Evolutionary conservation across 164 flowering plant species (phyloP).

Genomic region (Houttuynia cordata): DNA sequence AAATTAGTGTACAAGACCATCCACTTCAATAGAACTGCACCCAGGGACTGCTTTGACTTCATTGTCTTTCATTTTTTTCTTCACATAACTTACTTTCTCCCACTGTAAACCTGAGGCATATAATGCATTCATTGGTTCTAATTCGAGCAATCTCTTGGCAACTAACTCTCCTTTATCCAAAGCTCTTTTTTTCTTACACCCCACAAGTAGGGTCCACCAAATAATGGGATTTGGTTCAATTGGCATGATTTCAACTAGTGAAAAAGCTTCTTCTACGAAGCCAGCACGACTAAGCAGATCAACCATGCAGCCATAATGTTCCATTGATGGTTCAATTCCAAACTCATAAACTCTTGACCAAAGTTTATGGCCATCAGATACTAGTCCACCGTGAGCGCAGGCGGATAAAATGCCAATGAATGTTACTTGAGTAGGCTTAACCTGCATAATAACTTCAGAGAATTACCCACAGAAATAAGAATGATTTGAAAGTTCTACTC

Average conservation of each 20-base stretch:
- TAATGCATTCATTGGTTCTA: constrained; percentile 31
- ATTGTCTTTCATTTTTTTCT: constrained; percentile 31
- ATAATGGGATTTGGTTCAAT: constrained; percentile 22
- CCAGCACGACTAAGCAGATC: constrained; percentile 36
- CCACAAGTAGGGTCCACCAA: constrained; percentile 35
- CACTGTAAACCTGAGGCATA: constrained; percentile 25
- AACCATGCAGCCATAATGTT: constrained; percentile 45
- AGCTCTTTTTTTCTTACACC: constrained; percentile 20
- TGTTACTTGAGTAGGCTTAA: constrained; percentile 28
- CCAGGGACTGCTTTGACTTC: constrained; percentile 31
- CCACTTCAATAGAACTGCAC: constrained; percentile 33
- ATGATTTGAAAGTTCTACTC: background rate
- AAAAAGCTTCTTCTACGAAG: constrained; percentile 22
- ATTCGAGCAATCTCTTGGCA: constrained; percentile 24
- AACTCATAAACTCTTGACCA: constrained; percentile 26
- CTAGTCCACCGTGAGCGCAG: constrained; percentile 34
- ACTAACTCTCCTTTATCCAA: constrained; percentile 19
- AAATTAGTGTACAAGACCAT: constrained; percentile 34
- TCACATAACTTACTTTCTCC: constrained; percentile 28
- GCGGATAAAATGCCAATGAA: constrained; percentile 38
- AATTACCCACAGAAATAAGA: background rate
- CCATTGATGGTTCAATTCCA: constrained; percentile 31
- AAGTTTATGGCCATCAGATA: constrained; percentile 19
- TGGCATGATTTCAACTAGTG: constrained; percentile 21
- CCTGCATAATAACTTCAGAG: constrained; percentile 13